Base-by-base conservation (phyloP, 2,329 filamentous ascomycete species). In the Colletotrichum sp. region DNA sequence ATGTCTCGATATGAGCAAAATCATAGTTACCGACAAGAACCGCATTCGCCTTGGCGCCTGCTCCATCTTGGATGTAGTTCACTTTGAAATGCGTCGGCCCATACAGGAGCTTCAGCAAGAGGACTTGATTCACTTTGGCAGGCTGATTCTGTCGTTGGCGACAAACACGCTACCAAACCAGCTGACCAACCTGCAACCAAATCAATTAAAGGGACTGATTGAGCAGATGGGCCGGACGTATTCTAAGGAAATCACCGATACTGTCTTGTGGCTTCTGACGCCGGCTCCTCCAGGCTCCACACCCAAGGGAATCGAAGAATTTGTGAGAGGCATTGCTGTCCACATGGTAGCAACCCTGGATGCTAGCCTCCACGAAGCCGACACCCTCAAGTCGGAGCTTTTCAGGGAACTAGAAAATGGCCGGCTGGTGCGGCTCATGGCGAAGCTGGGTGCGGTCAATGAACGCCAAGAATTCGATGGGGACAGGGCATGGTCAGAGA, bases 1-100 rank as follows among this genome's bases (percentile, higher is more conserved):
- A 63, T 93, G 96, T 66, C 91, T 99, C 59, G 95, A 97, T 73
- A 89, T 94, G 15, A 96, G 91, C 83, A 98, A 98, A 82, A 93
- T 99, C 71, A 89, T 99, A 18, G 81, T 98, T 27, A 98, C 96
- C 0, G 94, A 95, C 58, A 98, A 96, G 84, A 97, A 96, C 80
- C 93, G 96, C 36, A 91, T 99, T 76, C 93, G 96, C 36, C 87
- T 99, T 55, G 96, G 94, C 79, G 95, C 94, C 18, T 98, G 96
- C 82, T 94, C 93, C 3, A 93, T 99, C 36, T 87, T 98, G 73
- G 97, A 99, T 80, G 95, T 99, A 38, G 90, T 98, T 21, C 93
- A 97, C 73, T 95, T 92, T 79, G 96, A 98, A 66, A 87, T 89
- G 36, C 88, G 91, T 65, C 90, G 91, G 29, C 88, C 93, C 4